These are phyloP conservation scores for Cyclotella choctawhatcheeana DNA, from an alignment of 108 stramenopile genomes.

Conservation along the genomic window DNA sequence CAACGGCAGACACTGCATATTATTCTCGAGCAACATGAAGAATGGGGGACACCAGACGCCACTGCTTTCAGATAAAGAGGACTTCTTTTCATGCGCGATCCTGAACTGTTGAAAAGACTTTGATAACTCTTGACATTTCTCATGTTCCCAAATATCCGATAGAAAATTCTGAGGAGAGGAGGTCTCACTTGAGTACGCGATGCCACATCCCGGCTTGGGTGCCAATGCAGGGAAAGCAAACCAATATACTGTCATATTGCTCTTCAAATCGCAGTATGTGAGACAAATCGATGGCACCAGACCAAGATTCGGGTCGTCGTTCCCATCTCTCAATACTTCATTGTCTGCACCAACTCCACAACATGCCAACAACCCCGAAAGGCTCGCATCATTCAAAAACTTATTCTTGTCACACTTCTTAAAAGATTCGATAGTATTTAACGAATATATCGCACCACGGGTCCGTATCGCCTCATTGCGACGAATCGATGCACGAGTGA, in stretches of 20 bases:
- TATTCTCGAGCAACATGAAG: conserved; percentile 29
- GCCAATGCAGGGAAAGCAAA: conserved; percentile 84
- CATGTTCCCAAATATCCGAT: conserved; percentile 35
- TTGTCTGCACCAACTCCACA: conserved; percentile 30
- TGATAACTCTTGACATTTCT: conserved; percentile 24
- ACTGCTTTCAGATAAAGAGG: background rate
- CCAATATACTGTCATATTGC: conserved; percentile 86
- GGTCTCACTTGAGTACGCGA: conserved; percentile 27
- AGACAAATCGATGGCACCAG: conserved; percentile 54
- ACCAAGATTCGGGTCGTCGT: conserved; percentile 32
- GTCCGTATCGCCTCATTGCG: conserved; percentile 41
- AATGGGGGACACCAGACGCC: conserved; percentile 57
- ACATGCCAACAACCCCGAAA: conserved; percentile 34
- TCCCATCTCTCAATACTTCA: background rate
- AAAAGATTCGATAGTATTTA: conserved; percentile 81
- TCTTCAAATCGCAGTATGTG: conserved; percentile 79
- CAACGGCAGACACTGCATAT: conserved; percentile 38
- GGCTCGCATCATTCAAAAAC: conserved; percentile 55
- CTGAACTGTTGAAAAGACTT: conserved; percentile 35
- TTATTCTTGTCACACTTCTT: conserved; percentile 76
- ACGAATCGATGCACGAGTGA: conserved; percentile 16
- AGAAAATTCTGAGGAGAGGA: conserved; percentile 10
- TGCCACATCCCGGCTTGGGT: conserved; percentile 28
- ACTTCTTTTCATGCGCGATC: conserved; percentile 18
- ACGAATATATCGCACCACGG: conserved; percentile 50